Conservation (phyloP, 108 stramenopile species). For the Discostella stelligeroides region DNA sequence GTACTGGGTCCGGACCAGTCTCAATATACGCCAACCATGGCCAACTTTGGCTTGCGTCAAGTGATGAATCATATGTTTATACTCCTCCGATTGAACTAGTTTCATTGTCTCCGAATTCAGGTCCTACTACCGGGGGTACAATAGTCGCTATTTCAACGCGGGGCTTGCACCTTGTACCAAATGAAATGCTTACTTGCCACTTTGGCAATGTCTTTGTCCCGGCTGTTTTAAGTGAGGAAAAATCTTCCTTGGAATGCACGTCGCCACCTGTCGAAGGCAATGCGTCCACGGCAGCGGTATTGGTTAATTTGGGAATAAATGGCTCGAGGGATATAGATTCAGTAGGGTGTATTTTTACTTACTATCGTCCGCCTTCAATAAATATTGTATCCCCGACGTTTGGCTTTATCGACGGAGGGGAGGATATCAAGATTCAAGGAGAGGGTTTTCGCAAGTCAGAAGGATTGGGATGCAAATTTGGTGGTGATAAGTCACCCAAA, state of each 20-base stretch:
- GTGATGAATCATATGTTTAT: conserved; percentile 28
- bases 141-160: conserved; percentile 8
- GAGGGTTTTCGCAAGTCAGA: conserved; percentile 20
- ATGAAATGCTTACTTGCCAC: conserved; percentile 20
- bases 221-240: not conserved
- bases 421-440: conserved; percentile 26
- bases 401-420: conserved; percentile 48
- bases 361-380: conserved; percentile 20
- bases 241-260: conserved; percentile 21
- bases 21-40: conserved; percentile 26
- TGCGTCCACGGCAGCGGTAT: conserved; percentile 8
- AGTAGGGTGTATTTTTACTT: conserved; percentile 33
- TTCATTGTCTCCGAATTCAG: conserved; percentile 32
- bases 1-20: not conserved
- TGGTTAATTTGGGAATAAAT: conserved; percentile 29
- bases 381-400: conserved; percentile 15
- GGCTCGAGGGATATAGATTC: conserved; percentile 22
- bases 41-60: conserved; percentile 24
- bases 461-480: conserved; percentile 39
- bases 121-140: conserved; percentile 37
- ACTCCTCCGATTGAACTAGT: conserved; percentile 16
- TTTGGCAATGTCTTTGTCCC: conserved; percentile 29
- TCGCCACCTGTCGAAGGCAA: conserved; percentile 13
- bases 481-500: conserved; percentile 15
- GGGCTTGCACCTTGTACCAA: conserved; percentile 15